Conservation (phyloP, 768 basidiomycete genomes). For the Lactifluus volemus region DNA sequence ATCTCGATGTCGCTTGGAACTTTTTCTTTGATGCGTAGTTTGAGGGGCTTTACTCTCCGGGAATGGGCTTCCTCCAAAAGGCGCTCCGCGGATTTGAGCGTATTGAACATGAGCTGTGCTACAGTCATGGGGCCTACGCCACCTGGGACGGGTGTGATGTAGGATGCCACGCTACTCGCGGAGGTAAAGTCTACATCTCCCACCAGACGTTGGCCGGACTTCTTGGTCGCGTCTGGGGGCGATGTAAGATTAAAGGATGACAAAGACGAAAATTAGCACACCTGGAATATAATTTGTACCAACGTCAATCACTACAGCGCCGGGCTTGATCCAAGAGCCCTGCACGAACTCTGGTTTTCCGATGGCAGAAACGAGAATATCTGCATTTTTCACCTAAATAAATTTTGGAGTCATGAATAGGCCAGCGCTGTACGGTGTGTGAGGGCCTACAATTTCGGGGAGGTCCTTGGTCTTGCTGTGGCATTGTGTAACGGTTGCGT, state of each 20-base stretch:
- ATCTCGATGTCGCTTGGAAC: constrained; percentile 98
- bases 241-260: background rate
- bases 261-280: constrained; percentile 29
- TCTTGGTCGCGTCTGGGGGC: constrained; percentile 67
- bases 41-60: constrained; percentile 68
- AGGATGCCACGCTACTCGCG: constrained; percentile 69
- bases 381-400: constrained; percentile 67
- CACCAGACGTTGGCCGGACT: constrained; percentile 90
- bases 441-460: constrained; percentile 54
- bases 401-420: background rate
- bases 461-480: constrained; percentile 86
- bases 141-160: constrained; percentile 97
- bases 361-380: constrained; percentile 95
- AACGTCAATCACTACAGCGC: constrained; percentile 93
- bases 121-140: constrained; percentile 99
- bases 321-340: constrained; percentile 92
- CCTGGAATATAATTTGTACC: constrained; percentile 95
- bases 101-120: constrained; percentile 95
- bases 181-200: constrained; percentile 88
- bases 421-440: background rate
- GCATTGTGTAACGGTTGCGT: constrained; percentile 97
- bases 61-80: constrained; percentile 61
- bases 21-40: constrained; percentile 68
- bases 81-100: constrained; percentile 73
- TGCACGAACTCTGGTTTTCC: constrained; percentile 86